Evolutionary conservation across 768 basidiomycete genomes (phyloP), one percentile per base, ranked within the genome.

Genomic region (Cubamyces sp.): DNA sequence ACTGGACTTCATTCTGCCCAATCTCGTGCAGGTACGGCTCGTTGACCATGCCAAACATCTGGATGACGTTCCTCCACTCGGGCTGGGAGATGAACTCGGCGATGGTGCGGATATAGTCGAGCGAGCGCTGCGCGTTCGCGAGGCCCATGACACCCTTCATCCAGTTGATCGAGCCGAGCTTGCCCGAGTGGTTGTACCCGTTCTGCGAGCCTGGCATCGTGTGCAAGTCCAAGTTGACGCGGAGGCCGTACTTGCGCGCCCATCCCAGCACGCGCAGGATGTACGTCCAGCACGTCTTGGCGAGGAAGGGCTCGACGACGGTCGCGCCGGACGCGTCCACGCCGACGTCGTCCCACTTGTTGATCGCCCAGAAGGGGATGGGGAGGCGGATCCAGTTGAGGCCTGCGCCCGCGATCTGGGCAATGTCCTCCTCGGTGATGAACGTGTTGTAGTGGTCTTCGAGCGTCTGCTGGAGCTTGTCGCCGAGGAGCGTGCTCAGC

Each of bases 221-320:
- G 72, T 92, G 91, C 39, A 93, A 73, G 74, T 96, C 94, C 12
- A 96, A 76, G 66, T 84, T 84, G 57, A 96, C 84, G 23, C 94
- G 82, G 19, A 96, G 66, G 0, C 94, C 94, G 70, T 96, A 96
- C 74, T 97, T 96, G 51, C 94, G 81, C 15, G 87, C 87, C 94
- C 94, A 97, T 3, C 78, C 80, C 40, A 96, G 75, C 23, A 89
- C 81, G 45, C 85, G 85, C 25, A 92, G 74, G 73, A 92, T 85
- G 74, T 94, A 92, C 65, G 82, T 86, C 94, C 94, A 95, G 28
- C 85, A 85, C 16, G 87, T 86, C 64, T 82, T 79, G 5, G 82
- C 83, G 16, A 94, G 75, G 74, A 87, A 95, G 4, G 94, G 92
- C 72, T 95, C 93, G 16, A 82, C 7, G 62, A 54, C 19, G 69